Evolutionary conservation across 768 basidiomycete genomes (phyloP).

Genomic region (Calocera cornea): DNA sequence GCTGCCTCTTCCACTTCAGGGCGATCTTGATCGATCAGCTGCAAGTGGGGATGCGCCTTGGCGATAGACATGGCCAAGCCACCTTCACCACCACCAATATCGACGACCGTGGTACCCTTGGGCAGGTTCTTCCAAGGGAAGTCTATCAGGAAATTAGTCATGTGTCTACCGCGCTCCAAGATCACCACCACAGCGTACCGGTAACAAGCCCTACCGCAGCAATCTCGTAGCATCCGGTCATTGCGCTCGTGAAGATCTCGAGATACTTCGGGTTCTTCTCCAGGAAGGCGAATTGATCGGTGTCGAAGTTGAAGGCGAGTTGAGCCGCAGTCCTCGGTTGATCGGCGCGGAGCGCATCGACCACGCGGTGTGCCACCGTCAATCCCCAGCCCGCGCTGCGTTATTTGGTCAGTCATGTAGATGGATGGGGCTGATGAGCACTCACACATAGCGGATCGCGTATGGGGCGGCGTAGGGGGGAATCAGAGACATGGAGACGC

Average conservation of each 20-base stretch:
- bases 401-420: neutral
- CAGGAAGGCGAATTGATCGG: neutral
- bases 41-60: slow-evolving; percentile 26
- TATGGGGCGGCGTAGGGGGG: neutral
- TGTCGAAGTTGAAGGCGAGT: neutral
- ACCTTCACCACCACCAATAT: slow-evolving; percentile 61
- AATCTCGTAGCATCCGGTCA: neutral
- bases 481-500: neutral
- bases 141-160: slow-evolving; percentile 24
- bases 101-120: slow-evolving; percentile 40
- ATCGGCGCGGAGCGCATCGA: neutral
- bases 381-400: neutral
- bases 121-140: slow-evolving; percentile 46
- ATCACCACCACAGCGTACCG: neutral
- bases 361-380: neutral
- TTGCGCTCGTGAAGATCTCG: neutral
- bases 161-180: neutral
- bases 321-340: neutral
- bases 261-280: neutral
- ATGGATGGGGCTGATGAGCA: neutral
- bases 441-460: neutral
- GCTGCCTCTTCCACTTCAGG: slow-evolving; percentile 42
- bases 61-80: slow-evolving; percentile 34
- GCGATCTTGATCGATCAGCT: slow-evolving; percentile 51
- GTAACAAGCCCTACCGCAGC: neutral